phyloP scores from a whole-genome alignment of 495 filamentous ascomycete species.

The Penicillium ucsense region DNA sequence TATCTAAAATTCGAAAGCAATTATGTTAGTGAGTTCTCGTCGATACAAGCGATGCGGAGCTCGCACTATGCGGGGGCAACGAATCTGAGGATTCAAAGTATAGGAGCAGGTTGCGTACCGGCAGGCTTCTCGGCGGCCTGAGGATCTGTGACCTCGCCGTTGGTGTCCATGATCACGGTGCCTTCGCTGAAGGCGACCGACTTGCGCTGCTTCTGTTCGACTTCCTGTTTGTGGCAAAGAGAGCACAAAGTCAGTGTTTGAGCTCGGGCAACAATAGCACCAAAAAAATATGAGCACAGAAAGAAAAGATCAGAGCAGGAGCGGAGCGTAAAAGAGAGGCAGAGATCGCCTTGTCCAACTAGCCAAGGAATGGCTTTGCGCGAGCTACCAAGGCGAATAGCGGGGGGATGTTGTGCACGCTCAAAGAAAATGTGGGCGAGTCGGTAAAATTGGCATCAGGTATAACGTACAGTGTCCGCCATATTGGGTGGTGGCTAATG shows the following conservation, averaged over 20 bases:
- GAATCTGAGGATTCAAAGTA: neutral
- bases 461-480: slow-evolving; percentile 47
- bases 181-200: slow-evolving; percentile 86
- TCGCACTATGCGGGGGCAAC: neutral
- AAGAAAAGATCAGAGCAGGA: neutral
- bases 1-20: slow-evolving; percentile 31
- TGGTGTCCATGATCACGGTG: slow-evolving; percentile 69
- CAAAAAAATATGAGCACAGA: neutral
- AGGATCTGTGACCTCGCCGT: slow-evolving; percentile 70
- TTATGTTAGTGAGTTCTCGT: slow-evolving; percentile 4
- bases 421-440: slow-evolving; percentile 37
- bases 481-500: slow-evolving; percentile 17
- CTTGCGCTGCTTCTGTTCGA: slow-evolving; percentile 57
- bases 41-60: neutral
- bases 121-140: slow-evolving; percentile 52
- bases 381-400: slow-evolving; percentile 7
- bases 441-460: slow-evolving; percentile 32
- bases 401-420: slow-evolving; percentile 20
- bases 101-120: slow-evolving; percentile 9
- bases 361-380: slow-evolving; percentile 5
- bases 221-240: slow-evolving; percentile 15
- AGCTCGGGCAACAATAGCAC: slow-evolving; percentile 6
- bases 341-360: neutral
- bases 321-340: neutral
- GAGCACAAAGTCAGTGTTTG: slow-evolving; percentile 8